Base-by-base conservation (phyloP, 441 rosid genomes). In the Syzygium syzygioides region DNA sequence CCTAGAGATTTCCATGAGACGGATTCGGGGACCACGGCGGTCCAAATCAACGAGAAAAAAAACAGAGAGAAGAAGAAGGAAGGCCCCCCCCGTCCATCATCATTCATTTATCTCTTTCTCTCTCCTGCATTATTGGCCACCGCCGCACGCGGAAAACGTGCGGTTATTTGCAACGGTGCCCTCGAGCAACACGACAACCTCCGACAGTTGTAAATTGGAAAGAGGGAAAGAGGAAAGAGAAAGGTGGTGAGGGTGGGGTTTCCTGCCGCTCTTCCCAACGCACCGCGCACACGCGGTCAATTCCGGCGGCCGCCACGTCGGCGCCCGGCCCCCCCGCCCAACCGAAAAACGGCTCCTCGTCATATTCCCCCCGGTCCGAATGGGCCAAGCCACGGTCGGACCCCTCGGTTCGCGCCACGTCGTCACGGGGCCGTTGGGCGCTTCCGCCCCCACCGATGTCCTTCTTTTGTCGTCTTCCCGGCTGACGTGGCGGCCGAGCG, bases 71-170 rank as follows among this genome's bases (percentile, higher is more conserved):
- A 45, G 48, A 7, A 45, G 48, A n/a, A n/a, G 48, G 1, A 7
- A 9, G 48, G 2, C 48, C 48, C 45, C 45, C 7, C 45, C 45
- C 45, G 6, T 45, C 26, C 13, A 4, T 9, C 26, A 23, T 53
- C 4, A 14, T 45, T n/a, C 34, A 28, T 28, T 5, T 57, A 30
- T 28, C 32, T 60, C 30, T 57, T 7, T 57, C 48, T 71, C 80
- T 20, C 80, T 34, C 80, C 48, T 71, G 28, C 28, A 37, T 37
- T 37, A 71, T 71, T 37, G 3, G 23, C 11, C 83, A 6, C 83
- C 52, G 28, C 20, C n/a, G 83, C 83, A 71, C 83, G 83, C 83
- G 83, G 52, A 37, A 76, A 76, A 76, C 83, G 83, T 76, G 83
- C n/a, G 52, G 17, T 37, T 23, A 76, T 76, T 76, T 23, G 52